Evolutionary conservation across 306 rosid species (phyloP).

Genomic region (Pterocarpus santalinus): DNA sequence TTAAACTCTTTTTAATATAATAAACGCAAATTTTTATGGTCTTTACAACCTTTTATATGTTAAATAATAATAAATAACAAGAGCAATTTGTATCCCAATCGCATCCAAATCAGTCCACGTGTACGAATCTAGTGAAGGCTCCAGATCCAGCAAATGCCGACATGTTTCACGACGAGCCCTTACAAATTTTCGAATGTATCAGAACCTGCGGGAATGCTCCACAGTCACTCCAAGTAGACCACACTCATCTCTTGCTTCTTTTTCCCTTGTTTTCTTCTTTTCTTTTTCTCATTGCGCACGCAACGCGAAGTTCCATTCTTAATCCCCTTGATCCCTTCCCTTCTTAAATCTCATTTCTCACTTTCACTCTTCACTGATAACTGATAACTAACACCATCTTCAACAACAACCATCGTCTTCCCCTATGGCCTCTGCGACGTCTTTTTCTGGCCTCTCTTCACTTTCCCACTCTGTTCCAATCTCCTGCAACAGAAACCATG

Average conservation of each 20-base stretch:
- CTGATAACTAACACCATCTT: neutral
- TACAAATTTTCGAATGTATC: neutral
- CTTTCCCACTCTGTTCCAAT: constrained; percentile 53
- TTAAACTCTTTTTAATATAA: too few relatives aligned
- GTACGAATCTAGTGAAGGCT: neutral
- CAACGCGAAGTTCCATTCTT: constrained; percentile 5
- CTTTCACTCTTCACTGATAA: neutral
- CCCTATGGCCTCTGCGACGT: constrained; percentile 70
- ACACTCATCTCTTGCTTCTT: neutral
- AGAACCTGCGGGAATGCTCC: constrained; percentile 48
- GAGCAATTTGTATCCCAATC: too few relatives aligned
- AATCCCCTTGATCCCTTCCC: neutral
- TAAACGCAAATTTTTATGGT: too few relatives aligned
- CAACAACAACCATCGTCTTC: neutral
- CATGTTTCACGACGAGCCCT: neutral
- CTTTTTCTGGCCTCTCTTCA: constrained; percentile 51
- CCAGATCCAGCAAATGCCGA: neutral
- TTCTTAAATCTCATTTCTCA: neutral
- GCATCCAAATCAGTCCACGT: neutral
- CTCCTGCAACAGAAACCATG: constrained; percentile 45
- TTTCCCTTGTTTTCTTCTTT: neutral
- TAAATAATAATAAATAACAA: too few relatives aligned
- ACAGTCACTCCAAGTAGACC: neutral
- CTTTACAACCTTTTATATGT: too few relatives aligned
- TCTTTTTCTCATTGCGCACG: constrained; percentile 46